phyloP scores from a whole-genome alignment of 345 rosid genomes.

The Linum trigynum region DNA sequence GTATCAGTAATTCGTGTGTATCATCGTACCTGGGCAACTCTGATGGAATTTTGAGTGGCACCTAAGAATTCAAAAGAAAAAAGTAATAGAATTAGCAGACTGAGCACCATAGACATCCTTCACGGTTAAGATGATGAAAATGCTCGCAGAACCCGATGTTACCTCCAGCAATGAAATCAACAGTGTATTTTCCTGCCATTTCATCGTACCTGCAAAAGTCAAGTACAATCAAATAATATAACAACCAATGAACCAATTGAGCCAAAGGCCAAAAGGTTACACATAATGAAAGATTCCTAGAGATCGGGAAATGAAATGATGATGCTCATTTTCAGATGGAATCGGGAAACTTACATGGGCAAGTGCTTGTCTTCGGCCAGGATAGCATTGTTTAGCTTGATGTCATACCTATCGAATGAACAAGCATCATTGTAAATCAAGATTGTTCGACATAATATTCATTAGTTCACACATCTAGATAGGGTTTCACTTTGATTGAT shows the following conservation, averaged over 20 bases:
- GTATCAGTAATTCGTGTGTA: neutral
- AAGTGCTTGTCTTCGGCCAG: slow-evolving; percentile 91
- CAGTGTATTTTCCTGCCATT: slow-evolving; percentile 35
- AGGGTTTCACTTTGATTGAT: too few species aligned
- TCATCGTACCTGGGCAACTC: slow-evolving; percentile 71
- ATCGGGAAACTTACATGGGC: slow-evolving; percentile 52
- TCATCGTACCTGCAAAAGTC: slow-evolving; percentile 47
- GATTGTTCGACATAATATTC: neutral
- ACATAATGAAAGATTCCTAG: too few species aligned
- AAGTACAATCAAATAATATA: neutral
- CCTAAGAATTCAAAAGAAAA: slow-evolving; percentile 23
- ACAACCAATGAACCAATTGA: neutral
- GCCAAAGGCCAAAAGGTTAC: neutral
- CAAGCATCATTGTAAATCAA: neutral
- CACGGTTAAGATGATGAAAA: too few species aligned
- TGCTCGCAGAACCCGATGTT: neutral
- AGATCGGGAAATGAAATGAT: too few species aligned
- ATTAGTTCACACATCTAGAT: neutral
- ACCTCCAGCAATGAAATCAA: slow-evolving; percentile 76
- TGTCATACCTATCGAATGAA: slow-evolving; percentile 45
- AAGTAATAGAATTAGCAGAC: neutral
- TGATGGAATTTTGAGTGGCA: slow-evolving; percentile 90
- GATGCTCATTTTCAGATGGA: neutral
- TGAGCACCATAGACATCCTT: neutral
- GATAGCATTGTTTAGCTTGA: slow-evolving; percentile 84